Conservation (phyloP, 2,329 filamentous ascomycete species). For the Clonostachys chloroleuca region DNA sequence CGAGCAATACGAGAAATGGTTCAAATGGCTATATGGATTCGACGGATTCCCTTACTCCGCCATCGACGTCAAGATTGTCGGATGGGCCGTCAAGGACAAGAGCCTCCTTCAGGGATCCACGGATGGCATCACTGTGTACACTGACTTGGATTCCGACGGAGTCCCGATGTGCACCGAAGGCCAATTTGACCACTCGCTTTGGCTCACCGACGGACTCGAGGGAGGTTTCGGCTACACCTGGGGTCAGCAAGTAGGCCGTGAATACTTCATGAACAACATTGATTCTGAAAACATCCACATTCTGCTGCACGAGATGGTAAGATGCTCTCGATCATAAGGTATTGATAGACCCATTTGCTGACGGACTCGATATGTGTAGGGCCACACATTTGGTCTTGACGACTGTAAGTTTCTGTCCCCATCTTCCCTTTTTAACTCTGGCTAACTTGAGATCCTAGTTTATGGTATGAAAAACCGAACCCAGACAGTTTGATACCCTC, state of each 20-base stretch:
- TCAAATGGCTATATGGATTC: conserved; percentile 33
- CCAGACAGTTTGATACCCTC: conserved; percentile 2
- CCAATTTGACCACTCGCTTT: conserved; percentile 41
- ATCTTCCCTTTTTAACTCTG: conserved; percentile 4
- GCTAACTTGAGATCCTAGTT: conserved; percentile 1
- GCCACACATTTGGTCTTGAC: conserved; percentile 35
- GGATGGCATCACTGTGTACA: conserved; percentile 32
- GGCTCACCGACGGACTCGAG: conserved; percentile 37
- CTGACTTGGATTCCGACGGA: conserved; percentile 27
- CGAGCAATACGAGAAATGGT: conserved; percentile 31
- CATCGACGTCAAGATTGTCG: conserved; percentile 32
- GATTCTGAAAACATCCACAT: conserved; percentile 33
- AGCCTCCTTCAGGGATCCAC: conserved; percentile 28
- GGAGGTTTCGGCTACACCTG: conserved; percentile 41
- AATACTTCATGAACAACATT: conserved; percentile 34
- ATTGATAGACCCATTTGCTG: too few species aligned
- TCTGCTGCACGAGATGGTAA: conserved; percentile 32
- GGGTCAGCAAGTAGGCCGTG: conserved; percentile 36
- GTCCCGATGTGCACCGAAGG: conserved; percentile 32
- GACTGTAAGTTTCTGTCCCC: conserved; percentile 17
- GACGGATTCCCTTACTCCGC: conserved; percentile 34
- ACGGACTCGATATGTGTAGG: conserved; percentile 4
- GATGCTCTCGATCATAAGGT: too few species aligned
- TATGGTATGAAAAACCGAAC: too few species aligned
- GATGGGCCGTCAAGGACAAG: conserved; percentile 34